These are phyloP conservation scores for Viola pubescens DNA, from an alignment of 441 rosid species.

Conservation along the genomic window DNA sequence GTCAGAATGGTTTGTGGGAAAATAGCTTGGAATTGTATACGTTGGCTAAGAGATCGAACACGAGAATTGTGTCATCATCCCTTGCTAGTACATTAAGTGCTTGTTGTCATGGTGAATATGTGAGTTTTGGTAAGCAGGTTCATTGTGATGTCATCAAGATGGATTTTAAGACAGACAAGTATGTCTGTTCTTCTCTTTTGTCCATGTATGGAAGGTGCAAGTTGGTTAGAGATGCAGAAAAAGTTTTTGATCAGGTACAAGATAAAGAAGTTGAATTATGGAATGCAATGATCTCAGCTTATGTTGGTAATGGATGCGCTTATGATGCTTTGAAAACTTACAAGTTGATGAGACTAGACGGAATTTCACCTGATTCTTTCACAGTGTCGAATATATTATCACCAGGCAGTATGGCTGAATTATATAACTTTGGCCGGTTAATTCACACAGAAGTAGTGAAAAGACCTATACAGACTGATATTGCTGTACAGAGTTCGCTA, in stretches of 20 bases:
- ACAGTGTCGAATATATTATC: conserved; percentile 52
- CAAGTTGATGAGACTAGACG: conserved; percentile 34
- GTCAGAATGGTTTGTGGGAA: conserved; percentile 41
- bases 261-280: conserved; percentile 48
- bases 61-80: conserved; percentile 45
- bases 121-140: conserved; percentile 43
- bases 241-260: conserved; percentile 33
- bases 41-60: conserved; percentile 38
- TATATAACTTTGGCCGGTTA: conserved; percentile 42
- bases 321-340: conserved; percentile 39
- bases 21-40: conserved; percentile 50
- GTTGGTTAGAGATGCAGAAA: conserved; percentile 39
- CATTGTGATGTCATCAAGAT: conserved; percentile 58
- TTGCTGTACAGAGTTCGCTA: conserved; percentile 45
- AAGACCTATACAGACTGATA: conserved; percentile 33
- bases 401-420: conserved; percentile 34
- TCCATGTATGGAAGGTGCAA: conserved; percentile 63
- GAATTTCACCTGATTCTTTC: conserved; percentile 40
- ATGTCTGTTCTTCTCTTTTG: conserved; percentile 51
- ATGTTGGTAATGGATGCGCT: conserved; percentile 32
- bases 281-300: conserved; percentile 75
- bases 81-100: conserved; percentile 46
- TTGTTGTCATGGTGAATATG: conserved; percentile 34
- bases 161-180: conserved; percentile 47
- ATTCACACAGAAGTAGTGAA: conserved; percentile 55